A percentile compares a stretch with the other conserved stretches of the same genome.
Conservation (phyloP, 164 flowering plant species). For the Vitis rotundifolia region DNA sequence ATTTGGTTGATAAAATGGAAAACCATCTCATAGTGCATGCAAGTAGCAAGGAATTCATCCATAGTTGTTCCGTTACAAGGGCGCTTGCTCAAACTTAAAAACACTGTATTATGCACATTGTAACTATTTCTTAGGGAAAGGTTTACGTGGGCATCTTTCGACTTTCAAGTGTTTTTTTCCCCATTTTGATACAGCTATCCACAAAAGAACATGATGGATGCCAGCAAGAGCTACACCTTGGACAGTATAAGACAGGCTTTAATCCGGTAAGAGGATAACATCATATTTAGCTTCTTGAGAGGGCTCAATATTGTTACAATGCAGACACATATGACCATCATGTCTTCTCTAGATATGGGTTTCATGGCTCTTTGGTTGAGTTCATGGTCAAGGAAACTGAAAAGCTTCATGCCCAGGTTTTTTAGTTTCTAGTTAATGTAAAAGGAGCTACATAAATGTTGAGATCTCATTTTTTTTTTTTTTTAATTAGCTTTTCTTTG, state of each 20-base stretch:
- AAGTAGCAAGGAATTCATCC: too few relatives aligned
- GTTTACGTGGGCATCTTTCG: background rate
- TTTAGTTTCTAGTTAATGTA: background rate
- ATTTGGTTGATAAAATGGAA: background rate
- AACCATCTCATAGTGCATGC: background rate
- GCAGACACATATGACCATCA: slow-evolving; percentile 41
- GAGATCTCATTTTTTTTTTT: background rate
- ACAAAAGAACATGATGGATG: slow-evolving; percentile 49
- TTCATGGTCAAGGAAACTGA: slow-evolving; percentile 63
- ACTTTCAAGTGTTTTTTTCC: background rate
- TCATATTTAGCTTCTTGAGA: slow-evolving; percentile 60
- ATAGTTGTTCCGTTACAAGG: too few relatives aligned
- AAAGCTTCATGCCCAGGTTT: slow-evolving; percentile 64
- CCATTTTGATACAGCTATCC: slow-evolving; percentile 21
- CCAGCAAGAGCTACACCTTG: slow-evolving; percentile 54
- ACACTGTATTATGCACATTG: background rate
- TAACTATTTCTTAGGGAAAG: background rate
- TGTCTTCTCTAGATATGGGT: slow-evolving; percentile 44
- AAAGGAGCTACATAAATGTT: background rate
- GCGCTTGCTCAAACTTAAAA: too few relatives aligned
- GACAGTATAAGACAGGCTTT: slow-evolving; percentile 55
- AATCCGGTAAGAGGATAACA: slow-evolving; percentile 81
- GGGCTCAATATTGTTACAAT: slow-evolving; percentile 10
- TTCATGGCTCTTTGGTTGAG: slow-evolving; percentile 56
- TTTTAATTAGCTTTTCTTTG: slow-evolving; percentile 1